These are phyloP conservation scores for Gentiana straminea DNA, from an alignment of 257 asterid species.

Conservation along the genomic window DNA sequence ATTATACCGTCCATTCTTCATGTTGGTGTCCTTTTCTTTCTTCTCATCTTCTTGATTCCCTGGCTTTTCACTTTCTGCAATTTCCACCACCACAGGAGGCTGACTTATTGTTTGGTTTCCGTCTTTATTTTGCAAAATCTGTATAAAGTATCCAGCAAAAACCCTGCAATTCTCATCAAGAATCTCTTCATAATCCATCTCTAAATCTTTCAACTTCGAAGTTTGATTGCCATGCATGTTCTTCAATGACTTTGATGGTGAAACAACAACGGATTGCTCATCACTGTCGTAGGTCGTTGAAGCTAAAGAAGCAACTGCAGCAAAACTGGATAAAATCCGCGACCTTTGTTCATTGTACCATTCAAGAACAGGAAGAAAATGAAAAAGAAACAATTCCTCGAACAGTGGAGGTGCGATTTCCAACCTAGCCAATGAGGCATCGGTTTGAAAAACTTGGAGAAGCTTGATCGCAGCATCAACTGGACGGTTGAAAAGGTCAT, in stretches of 20 bases:
- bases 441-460: constrained; percentile 29
- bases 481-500: constrained; percentile 27
- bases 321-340: constrained; percentile 15
- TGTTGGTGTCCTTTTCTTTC: constrained; percentile 24
- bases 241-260: constrained; percentile 30
- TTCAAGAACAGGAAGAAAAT: constrained; percentile 35
- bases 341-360: constrained; percentile 44
- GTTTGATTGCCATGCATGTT: constrained; percentile 49
- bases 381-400: constrained; percentile 48
- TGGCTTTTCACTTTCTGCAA: constrained; percentile 4
- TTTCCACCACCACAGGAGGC: constrained; percentile 23
- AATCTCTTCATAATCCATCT: constrained; percentile 44
- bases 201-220: constrained; percentile 39
- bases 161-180: constrained; percentile 51
- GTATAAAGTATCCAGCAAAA: constrained; percentile 38
- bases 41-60: constrained; percentile 12
- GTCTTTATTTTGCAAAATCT: constrained; percentile 23
- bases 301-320: constrained; percentile 2
- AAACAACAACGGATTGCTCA: constrained; percentile 22
- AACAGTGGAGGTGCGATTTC: constrained; percentile 56
- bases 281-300: constrained; percentile 21
- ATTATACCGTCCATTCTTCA: constrained; percentile 65
- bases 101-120: constrained; percentile 17
- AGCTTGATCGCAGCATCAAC: constrained; percentile 36
- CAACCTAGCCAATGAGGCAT: constrained; percentile 38